Base-by-base conservation (phyloP, 768 basidiomycete species). In the Podaxis carcinomalis region DNA sequence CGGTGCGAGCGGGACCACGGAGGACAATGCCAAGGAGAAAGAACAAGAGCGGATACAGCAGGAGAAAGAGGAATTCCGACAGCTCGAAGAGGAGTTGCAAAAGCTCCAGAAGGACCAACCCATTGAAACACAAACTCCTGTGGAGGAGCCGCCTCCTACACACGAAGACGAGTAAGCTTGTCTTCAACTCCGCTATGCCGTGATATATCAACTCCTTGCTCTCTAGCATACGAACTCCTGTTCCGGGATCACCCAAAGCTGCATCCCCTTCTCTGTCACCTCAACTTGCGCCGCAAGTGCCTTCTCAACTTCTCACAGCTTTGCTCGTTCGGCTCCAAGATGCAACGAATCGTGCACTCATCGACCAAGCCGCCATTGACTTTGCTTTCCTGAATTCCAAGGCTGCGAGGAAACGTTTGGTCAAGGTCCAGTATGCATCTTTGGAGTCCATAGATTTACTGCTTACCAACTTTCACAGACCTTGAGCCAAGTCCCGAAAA, bases 331-430 rank as follows among this genome's bases (percentile, higher is more conserved):
- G 95, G 28, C 80, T 99, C 10, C 92, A 96, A 0, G 96, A 99
- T 71, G 91, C 92, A n/a, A 95, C 92, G 11, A 98, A 94, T 68
- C 85, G 92, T 14, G 82, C 84, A 1, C 72, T 93, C 62, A 91
- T 98, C 60, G 97, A 99, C 70, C 93, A 96, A 73, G 89, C 90
- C 28, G 95, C 95, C 0, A 85, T 98, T 40, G 96, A 99, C 64
- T 99, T 99, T 72, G 93, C 94, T 0, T 93, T 95, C 68, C 78
- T 99, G 60, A 99, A 98, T 70, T 95, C 94, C 46, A 98, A 98
- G 72, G 94, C 96, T 21, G 93, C 95, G 11, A 80, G 97, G 67
- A 98, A 96, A 72, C 77, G 97, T 59, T 81, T 98, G 42, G 80
- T 93, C 65, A 95, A 88, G 83, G 95, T 95, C 64, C 5, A 23